phyloP scores from a whole-genome alignment of 139 green algal genomes.

The Volvox reticuliferus region DNA sequence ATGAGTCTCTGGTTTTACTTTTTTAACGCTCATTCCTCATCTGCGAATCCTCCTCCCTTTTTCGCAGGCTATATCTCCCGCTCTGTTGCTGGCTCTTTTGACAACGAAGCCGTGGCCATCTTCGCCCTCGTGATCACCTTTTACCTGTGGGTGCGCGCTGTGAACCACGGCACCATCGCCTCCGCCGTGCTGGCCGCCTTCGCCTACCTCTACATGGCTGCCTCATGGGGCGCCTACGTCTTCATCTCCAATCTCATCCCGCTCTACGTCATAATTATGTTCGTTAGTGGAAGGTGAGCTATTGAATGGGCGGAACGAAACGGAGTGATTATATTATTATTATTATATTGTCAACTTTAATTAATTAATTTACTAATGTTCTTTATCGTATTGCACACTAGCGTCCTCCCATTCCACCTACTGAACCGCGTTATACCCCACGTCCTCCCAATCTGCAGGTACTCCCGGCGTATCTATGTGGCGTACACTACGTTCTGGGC shows the following conservation, averaged over 20 bases:
- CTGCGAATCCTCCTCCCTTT: too few relatives aligned
- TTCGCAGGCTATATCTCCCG: conserved; percentile 75
- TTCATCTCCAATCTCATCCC: conserved; percentile 75
- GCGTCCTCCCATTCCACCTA: not conserved
- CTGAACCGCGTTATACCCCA: not conserved
- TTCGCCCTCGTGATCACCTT: conserved; percentile 79
- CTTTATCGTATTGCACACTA: too few relatives aligned
- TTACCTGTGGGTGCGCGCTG: conserved; percentile 69
- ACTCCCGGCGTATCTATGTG: conserved; percentile 60
- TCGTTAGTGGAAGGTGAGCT: conserved; percentile 51
- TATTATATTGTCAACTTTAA: too few relatives aligned
- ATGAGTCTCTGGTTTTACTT: too few relatives aligned
- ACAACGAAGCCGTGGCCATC: conserved; percentile 82
- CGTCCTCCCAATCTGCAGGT: conserved; percentile 47
- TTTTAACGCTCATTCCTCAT: too few relatives aligned
- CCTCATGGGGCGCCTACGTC: conserved; percentile 61
- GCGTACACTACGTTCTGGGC: conserved; percentile 69
- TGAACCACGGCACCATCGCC: conserved; percentile 62
- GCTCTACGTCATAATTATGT: conserved; percentile 75
- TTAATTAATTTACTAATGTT: too few relatives aligned
- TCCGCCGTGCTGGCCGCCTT: conserved; percentile 62
- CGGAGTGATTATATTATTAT: too few relatives aligned
- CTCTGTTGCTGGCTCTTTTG: conserved; percentile 77
- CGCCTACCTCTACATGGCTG: conserved; percentile 83
- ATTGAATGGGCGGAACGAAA: not conserved